Evolutionary conservation across 805 yeast genomes (phyloP).

Genomic region (Ogataea zsoltii): DNA sequence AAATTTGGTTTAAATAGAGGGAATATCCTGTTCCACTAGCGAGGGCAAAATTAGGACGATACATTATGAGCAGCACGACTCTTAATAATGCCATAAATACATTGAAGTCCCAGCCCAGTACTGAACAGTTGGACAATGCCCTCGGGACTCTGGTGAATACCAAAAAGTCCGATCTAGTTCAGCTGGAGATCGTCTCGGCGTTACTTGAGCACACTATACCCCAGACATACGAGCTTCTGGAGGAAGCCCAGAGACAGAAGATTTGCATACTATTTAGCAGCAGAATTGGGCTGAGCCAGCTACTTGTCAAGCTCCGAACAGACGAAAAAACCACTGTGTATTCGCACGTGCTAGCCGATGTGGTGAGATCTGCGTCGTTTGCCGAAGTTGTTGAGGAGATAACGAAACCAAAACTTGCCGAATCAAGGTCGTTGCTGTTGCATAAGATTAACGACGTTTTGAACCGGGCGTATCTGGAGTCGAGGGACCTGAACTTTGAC

Average conservation of each 20-base stretch:
- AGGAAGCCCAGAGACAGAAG: background rate
- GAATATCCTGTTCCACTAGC: too few relatives aligned
- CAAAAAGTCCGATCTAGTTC: slow-evolving; percentile 7
- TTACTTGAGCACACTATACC: slow-evolving; percentile 22
- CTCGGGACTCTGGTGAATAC: background rate
- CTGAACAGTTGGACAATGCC: background rate
- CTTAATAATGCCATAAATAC: background rate
- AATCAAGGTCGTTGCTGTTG: slow-evolving; percentile 17
- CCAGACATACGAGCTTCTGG: slow-evolving; percentile 21
- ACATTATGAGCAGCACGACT: too few relatives aligned
- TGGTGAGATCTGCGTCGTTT: slow-evolving; percentile 8
- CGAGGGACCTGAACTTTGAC: slow-evolving; percentile 7
- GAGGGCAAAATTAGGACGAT: too few relatives aligned
- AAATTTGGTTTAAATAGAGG: too few relatives aligned
- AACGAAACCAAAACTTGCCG: slow-evolving; percentile 7
- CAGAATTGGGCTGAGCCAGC: slow-evolving; percentile 28
- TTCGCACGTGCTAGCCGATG: slow-evolving; percentile 12
- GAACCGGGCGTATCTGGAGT: slow-evolving; percentile 13
- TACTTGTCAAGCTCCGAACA: slow-evolving; percentile 14
- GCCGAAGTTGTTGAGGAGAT: background rate
- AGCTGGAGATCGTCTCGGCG: slow-evolving; percentile 14
- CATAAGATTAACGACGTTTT: slow-evolving; percentile 16
- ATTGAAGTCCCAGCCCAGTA: slow-evolving; percentile 1
- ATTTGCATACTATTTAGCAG: slow-evolving; percentile 15
- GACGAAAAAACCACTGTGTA: background rate